Evolutionary conservation across 169 alveolate genomes (phyloP), one percentile per base, ranked within the genome.

Genomic region (Ichthyophthirius multifiliis): DNA sequence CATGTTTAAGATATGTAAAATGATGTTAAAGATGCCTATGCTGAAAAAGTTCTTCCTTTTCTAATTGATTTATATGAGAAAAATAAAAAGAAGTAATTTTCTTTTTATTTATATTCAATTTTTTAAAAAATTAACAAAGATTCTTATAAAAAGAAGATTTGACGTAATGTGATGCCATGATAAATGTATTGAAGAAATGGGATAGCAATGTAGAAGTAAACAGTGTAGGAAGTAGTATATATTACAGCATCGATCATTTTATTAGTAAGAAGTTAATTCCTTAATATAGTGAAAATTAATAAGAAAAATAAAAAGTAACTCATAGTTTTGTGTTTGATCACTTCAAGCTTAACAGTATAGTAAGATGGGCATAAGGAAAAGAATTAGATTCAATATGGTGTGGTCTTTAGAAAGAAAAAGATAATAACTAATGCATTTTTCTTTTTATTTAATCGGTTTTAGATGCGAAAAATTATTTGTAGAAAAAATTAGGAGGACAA

Each of bases 21-120:
- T 41, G 96, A 93, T 83, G 88, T 83, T 0, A 76, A 84, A 23
- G 95, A 93, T 75, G 71, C 75, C 37, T 83, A 82, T 86, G 96
- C 94, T 9, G 86, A 84, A 76, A 86, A 83, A 31, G 75, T 82
- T 43, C 39, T 27, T 7, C 44, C 73, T 32, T 92, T 90, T 7
- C 74, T 62, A 55, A 64, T 83, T 18, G 43, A 82, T 27, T 30
- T 55, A 45, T 12, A 82, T 18, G 75, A 80, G 1, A 78, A 85
- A 64, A 75, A 80, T 43, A 65, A 78, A 44, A 31, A 44, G 9
- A 71, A 81, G 44, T 65, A 81, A 65, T 30, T 48, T 18, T 43
- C 45, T 35, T 41, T 37, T 47, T n/a, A n/a, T n/a, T n/a, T n/a
- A n/a, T n/a, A n/a, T n/a, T n/a, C n/a, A n/a, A 31, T 67, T 30